Evolutionary conservation across 495 filamentous ascomycete genomes (phyloP), one percentile per base, ranked within the genome.

Genomic region (Tuber calosporum): DNA sequence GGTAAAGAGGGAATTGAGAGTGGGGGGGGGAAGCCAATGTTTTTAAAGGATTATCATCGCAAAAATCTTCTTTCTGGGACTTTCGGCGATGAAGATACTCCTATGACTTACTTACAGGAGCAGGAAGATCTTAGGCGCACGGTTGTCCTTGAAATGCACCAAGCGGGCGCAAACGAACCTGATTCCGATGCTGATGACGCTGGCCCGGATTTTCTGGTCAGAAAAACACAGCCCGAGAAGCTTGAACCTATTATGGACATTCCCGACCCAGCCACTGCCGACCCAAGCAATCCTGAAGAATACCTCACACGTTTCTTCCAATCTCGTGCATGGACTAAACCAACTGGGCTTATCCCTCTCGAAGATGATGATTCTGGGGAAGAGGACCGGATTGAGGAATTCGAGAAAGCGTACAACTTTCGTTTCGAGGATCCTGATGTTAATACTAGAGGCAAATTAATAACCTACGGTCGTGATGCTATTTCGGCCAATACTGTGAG

Each of bases 371-470:
- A 97, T 71, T 92, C 91, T 34, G 92, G 94, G 69, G 91, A 93
- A 40, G 90, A 93, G 68, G 85, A 88, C 20, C 87, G 89, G 38
- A 94, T 94, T 43, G 95, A 99, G 38, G 87, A 88, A 39, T 93
- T 93, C 77, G 95, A 99, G 82, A 87, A 90, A 71, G 94, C 93
- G n/a, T 99, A 96, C 84, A 99, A 99, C 83, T 85, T 97, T 83
- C 91, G 95, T 37, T 99, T 99, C 79, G 95, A 99, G 80, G 91
- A 99, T 78, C 93, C 95, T 1, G 86, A 86, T 77, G 90, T 89
- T 75, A 87, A 90, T 74, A 62, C 72, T 15, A 75, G 79, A 17
- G 96, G 97, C 77, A 92, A 96, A 79, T 88, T 90, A 69, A 82
- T 97, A 2, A 92, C 94, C 15, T 94, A 97, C 82, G 89, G 93